Base-by-base conservation (phyloP, 768 basidiomycete genomes). In the Hygrocybe punicea region DNA sequence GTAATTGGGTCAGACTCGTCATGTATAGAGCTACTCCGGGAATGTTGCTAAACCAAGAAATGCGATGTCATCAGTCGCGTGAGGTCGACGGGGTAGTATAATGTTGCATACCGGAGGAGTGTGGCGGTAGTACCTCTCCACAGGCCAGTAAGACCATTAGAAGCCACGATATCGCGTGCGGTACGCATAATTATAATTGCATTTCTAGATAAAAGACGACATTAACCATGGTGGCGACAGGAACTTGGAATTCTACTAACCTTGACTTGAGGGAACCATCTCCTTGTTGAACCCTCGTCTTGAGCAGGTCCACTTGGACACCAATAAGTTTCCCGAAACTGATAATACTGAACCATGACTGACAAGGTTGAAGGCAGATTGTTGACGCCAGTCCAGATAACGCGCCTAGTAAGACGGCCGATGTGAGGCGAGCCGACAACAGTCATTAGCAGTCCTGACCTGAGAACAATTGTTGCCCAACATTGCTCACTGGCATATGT, bases 21-120 rank as follows among this genome's bases (percentile, higher is more conserved):
- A 97, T 89, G 75, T 98, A 98, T 49, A 94, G 70, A 3, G 94
- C 93, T 17, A 97, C 89, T 4, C 95, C 95, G 1, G 95, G 95
- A 4, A 97, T 84, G 66, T 96, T 97, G 56, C 94, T 94, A 60
- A 13, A 25, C 48, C 13, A 23, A 47, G 13, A 5, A 24, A 35
- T 37, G 19, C 65, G 44, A 62, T n/a, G n/a, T 52, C 37, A 42
- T 34, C 37, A 46, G 33, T 45, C 53, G 11, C 10, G 14, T n/a
- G 37, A 16, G 13, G 52, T 36, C 11, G 37, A 16, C 35, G 10
- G 51, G 10, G 11, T n/a, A 13, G 24, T 33, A 17, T 11, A 36
- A 25, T 16, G 10, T 56, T n/a, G 57, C 71, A 19, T 62, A 84
- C 93, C 93, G 79, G 17, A 83, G 71, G 11, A 97, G 75, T 1